Evolutionary conservation across 2,329 filamentous ascomycete genomes (phyloP).

Genomic region (Diaporthe longicolla): DNA sequence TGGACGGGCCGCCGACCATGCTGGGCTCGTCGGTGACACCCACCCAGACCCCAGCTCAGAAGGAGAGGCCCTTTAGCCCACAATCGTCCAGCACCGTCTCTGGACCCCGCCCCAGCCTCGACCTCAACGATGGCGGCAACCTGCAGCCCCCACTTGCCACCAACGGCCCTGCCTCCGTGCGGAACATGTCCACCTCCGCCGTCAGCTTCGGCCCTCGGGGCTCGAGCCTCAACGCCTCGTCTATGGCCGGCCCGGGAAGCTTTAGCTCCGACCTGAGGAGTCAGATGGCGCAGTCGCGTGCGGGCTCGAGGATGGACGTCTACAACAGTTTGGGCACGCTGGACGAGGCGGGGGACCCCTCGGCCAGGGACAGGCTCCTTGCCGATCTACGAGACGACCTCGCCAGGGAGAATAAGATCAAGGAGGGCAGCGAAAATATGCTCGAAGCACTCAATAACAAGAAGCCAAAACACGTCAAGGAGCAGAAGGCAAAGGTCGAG

Average conservation of each 20-base stretch:
- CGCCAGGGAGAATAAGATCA: conserved; percentile 97
- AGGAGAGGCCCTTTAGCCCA: conserved; percentile 62
- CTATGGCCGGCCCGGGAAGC: conserved; percentile 77
- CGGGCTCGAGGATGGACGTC: conserved; percentile 69
- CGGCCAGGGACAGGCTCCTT: conserved; percentile 79
- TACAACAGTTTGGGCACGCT: conserved; percentile 66
- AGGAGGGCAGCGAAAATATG: conserved; percentile 97
- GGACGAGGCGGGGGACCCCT: conserved; percentile 72
- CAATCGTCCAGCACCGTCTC: conserved; percentile 59
- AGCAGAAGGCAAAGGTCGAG: conserved; percentile 83
- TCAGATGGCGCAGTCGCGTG: conserved; percentile 75
- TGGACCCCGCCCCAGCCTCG: conserved; percentile 64
- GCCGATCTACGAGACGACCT: conserved; percentile 85
- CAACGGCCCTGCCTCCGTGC: conserved; percentile 57
- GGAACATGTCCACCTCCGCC: conserved; percentile 66
- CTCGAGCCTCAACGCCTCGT: conserved; percentile 78
- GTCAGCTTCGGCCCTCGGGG: conserved; percentile 77
- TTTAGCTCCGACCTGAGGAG: conserved; percentile 91
- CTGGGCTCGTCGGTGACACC: conserved; percentile 68
- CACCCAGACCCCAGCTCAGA: conserved; percentile 51
- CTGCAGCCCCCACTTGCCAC: conserved; percentile 62
- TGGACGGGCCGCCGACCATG: conserved; percentile 59
- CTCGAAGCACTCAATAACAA: conserved; percentile 94
- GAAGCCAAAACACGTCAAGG: conserved; percentile 95
- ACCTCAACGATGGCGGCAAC: conserved; percentile 64